Conservation (phyloP, 345 rosid genomes). For the Syzygium grande region DNA sequence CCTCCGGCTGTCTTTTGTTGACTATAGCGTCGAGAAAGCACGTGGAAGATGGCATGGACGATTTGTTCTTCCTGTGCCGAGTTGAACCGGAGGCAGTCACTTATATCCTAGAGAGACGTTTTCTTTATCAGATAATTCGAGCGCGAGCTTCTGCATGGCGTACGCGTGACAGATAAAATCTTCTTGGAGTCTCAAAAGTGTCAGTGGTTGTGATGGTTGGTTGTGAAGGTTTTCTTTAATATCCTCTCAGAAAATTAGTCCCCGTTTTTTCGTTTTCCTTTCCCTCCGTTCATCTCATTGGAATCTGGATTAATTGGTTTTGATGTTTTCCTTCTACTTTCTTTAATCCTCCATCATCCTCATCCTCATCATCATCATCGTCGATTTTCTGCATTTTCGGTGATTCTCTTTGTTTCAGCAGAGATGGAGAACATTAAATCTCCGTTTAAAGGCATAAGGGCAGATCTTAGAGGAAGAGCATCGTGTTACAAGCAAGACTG, state of each 20-base stretch:
- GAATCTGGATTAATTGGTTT: background rate
- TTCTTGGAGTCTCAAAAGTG: background rate
- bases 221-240: background rate
- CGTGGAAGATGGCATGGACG: background rate
- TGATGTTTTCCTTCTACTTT: background rate
- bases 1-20: background rate
- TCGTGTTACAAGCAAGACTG: slow-evolving; percentile 67
- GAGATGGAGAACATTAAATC: slow-evolving; percentile 34
- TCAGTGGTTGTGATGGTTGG: background rate
- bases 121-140: background rate
- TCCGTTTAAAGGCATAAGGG: slow-evolving; percentile 40
- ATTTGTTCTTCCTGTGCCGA: background rate
- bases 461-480: slow-evolving; percentile 50
- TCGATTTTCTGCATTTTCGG: background rate
- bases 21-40: background rate
- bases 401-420: background rate
- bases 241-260: background rate
- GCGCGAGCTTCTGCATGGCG: background rate
- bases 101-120: background rate
- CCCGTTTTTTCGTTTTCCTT: background rate
- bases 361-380: background rate
- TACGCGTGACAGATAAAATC: background rate
- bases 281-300: background rate
- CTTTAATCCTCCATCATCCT: background rate
- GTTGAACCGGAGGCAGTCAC: background rate